These are phyloP conservation scores for Colletotrichum agaves DNA, from an alignment of 2,329 filamentous ascomycete species.

Conservation along the genomic window DNA sequence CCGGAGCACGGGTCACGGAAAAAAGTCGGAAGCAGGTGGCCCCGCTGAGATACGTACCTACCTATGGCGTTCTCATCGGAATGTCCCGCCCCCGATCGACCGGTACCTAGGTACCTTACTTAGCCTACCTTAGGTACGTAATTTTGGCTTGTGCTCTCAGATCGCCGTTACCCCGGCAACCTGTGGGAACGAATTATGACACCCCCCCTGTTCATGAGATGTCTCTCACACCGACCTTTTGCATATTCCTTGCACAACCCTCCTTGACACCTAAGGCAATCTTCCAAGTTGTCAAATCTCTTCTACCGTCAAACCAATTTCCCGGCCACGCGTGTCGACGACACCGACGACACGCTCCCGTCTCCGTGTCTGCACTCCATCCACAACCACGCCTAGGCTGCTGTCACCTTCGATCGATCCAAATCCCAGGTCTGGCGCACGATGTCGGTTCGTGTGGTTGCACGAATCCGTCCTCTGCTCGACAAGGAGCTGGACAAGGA, in stretches of 20 bases:
- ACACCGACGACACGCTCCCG: not conserved
- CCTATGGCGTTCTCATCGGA: too few species aligned
- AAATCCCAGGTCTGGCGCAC: slow-evolving; percentile 31
- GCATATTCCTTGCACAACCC: slow-evolving; percentile 24
- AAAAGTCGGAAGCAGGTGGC: slow-evolving; percentile 19
- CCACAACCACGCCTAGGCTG: not conserved
- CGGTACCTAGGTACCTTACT: too few species aligned
- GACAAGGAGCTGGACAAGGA: slow-evolving; percentile 88
- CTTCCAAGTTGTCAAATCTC: slow-evolving; percentile 17
- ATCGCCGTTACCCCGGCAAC: slow-evolving; percentile 22
- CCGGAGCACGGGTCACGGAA: not conserved
- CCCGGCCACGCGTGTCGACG: slow-evolving; percentile 14
- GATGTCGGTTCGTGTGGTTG: slow-evolving; percentile 85
- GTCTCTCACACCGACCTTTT: slow-evolving; percentile 6
- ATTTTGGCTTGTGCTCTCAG: not conserved
- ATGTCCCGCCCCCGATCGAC: too few species aligned
- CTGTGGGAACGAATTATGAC: slow-evolving; percentile 24
- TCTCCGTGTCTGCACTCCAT: not conserved
- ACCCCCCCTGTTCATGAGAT: slow-evolving; percentile 26
- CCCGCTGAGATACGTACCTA: too few species aligned
- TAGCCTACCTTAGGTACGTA: too few species aligned
- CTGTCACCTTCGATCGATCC: slow-evolving; percentile 5
- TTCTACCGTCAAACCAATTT: slow-evolving; percentile 17
- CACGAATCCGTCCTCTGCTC: slow-evolving; percentile 88
- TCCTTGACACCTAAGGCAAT: slow-evolving; percentile 24